These are phyloP conservation scores for Zymoseptoria passerinii DNA, from an alignment of 2,329 filamentous ascomycete species.

Conservation along the genomic window DNA sequence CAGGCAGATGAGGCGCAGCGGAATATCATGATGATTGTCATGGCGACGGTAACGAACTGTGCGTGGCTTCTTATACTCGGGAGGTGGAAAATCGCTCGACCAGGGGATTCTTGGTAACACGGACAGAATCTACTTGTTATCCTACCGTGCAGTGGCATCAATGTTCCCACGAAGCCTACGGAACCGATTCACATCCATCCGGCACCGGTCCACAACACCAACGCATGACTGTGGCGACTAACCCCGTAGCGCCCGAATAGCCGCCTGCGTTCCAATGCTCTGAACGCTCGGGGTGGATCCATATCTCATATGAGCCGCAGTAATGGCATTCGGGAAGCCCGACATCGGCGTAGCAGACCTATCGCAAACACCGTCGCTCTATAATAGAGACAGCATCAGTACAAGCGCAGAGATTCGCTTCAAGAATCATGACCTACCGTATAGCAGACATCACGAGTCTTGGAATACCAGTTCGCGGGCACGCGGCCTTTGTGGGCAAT, in stretches of 20 bases:
- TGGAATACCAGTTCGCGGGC: constrained; percentile 27
- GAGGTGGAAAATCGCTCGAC: background rate
- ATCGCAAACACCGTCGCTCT: constrained; percentile 33
- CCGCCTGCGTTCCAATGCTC: too few relatives aligned
- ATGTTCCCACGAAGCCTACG: too few relatives aligned
- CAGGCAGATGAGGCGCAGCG: background rate
- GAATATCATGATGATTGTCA: background rate
- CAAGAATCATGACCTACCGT: constrained; percentile 18
- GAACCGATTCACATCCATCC: too few relatives aligned
- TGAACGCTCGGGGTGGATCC: too few relatives aligned
- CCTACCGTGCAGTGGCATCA: too few relatives aligned
- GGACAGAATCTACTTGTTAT: too few relatives aligned
- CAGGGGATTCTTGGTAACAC: background rate
- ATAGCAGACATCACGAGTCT: constrained; percentile 33
- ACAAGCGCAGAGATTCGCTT: background rate
- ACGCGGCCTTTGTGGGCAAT: constrained; percentile 17
- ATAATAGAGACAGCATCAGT: background rate
- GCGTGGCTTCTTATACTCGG: background rate
- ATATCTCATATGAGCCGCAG: constrained; percentile 22
- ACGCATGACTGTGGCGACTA: too few relatives aligned
- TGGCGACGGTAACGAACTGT: background rate
- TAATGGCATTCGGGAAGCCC: constrained; percentile 24
- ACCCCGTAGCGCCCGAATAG: too few relatives aligned
- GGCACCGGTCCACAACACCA: too few relatives aligned
- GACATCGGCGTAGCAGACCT: constrained; percentile 17